These are phyloP conservation scores for Leccinum pachyderme DNA, from an alignment of 1,284 basidiomycete species.

Conservation along the genomic window DNA sequence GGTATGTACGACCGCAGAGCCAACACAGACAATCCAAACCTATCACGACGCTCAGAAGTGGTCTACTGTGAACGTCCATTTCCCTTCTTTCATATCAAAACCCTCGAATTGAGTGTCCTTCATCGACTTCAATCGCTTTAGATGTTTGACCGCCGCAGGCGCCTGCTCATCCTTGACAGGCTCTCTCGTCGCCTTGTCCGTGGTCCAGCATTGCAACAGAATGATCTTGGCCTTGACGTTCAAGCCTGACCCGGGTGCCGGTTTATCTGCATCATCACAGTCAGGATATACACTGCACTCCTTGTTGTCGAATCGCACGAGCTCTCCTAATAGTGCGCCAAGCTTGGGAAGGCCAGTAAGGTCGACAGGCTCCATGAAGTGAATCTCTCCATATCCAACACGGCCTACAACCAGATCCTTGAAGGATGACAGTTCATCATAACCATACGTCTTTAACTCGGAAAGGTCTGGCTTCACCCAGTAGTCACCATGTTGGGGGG, in stretches of 20 bases:
- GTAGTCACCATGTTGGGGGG: conserved; percentile 82
- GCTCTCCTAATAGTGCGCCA: conserved; percentile 79
- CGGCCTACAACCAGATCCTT: conserved; percentile 85
- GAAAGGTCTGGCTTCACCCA: conserved; percentile 79
- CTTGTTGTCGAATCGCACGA: conserved; percentile 88
- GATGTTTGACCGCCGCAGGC: conserved; percentile 71
- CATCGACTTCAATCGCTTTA: conserved; percentile 84
- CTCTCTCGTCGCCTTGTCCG: conserved; percentile 90
- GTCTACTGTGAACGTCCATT: conserved; percentile 93
- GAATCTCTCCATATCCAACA: conserved; percentile 87
- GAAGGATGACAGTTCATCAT: conserved; percentile 70
- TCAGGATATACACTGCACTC: conserved; percentile 95
- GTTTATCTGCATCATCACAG: conserved; percentile 76
- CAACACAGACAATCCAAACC: background rate
- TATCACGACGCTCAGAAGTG: conserved; percentile 62
- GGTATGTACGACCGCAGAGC: background rate
- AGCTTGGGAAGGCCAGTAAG: conserved; percentile 84
- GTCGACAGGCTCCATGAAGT: conserved; percentile 91
- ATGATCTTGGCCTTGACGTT: conserved; percentile 86
- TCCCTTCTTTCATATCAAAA: conserved; percentile 80
- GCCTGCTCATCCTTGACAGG: conserved; percentile 84
- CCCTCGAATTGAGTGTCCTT: conserved; percentile 83
- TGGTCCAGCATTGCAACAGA: conserved; percentile 83
- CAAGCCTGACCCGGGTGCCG: conserved; percentile 79
- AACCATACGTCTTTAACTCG: conserved; percentile 66